Percentiles rank a stretch among this genome's conserved stretches.
phyloP scores from a whole-genome alignment of 2,329 filamentous ascomycete genomes.

The Botryotinia calthae region DNA sequence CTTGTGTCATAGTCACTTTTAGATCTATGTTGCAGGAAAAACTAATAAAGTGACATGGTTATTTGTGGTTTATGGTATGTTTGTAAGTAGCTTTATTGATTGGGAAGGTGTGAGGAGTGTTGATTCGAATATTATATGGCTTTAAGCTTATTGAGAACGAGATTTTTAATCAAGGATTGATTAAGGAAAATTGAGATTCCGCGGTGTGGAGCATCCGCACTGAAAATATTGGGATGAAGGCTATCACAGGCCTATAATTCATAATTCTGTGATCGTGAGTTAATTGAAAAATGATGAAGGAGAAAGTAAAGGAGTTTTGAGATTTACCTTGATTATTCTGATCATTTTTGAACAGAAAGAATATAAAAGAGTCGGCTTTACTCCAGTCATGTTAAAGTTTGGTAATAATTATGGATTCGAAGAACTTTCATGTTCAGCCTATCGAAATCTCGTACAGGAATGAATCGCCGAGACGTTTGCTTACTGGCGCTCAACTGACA shows the following conservation, averaged over 20 bases:
- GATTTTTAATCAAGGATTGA: background rate
- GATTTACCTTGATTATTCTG: background rate
- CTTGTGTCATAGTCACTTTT: background rate
- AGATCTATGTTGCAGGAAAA: background rate
- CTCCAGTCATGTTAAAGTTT: background rate
- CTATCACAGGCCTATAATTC: fast-evolving
- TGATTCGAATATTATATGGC: background rate
- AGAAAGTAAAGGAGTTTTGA: background rate
- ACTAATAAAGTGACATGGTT: background rate
- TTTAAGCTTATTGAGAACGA: no score
- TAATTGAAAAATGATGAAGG: background rate
- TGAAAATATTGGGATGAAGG: background rate
- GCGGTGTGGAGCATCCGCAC: background rate
- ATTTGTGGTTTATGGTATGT: background rate
- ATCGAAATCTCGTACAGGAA: background rate
- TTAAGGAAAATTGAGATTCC: background rate
- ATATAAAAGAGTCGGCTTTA: background rate
- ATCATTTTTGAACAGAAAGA: fast-evolving
- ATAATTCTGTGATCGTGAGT: fast-evolving
- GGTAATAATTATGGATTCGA: background rate
- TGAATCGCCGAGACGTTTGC: fast-evolving
- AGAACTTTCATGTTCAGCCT: background rate
- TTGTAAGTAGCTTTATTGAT: background rate
- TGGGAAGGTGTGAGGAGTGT: background rate
- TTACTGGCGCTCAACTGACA: background rate